Base-by-base conservation (phyloP, 176 grass and related monocot species). In the Aegilops sharonensis region DNA sequence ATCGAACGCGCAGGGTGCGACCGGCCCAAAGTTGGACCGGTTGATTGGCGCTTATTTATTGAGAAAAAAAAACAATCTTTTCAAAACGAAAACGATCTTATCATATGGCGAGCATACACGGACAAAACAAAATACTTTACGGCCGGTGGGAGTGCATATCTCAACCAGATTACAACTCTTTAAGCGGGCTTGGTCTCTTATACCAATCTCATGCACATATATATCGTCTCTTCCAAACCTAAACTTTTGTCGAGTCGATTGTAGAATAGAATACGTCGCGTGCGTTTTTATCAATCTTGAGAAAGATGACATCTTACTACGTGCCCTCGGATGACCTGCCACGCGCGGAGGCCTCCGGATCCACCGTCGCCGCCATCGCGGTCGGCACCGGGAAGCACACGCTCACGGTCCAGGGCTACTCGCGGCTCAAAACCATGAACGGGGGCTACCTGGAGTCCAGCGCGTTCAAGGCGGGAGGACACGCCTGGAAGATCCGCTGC, bases 391-490 rank as follows among this genome's bases (percentile, higher is more conserved):
- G 78, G 63, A 13, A 32, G 59, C 78, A 32, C 62, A 21, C 66
- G 78, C 43, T 82, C 18, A 54, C 34, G 43, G 27, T 82, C 43
- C 42, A 69, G 11, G 79, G 79, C 27, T 82, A 36, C 79, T 35
- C 43, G 42, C 43, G 47, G 10, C 79, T 82, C 11, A 68, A 82
- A 3, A 30, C 4, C 8, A 35, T n/a, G 18, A 67, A 32, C 43
- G 29, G 79, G 11, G n/a, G 3, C 18, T 68, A 8, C 79, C 11
- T 69, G 42, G 5, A 4, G 15, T 81, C 79, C 25, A 10, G 23
- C 42, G 29, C 2, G 18, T 82, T 81, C 79, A 6, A 17, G 37
- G 62, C 14, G 6, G 78, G 23, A 30, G 62, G 78, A 15, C 39
- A 82, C 64, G 5, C 64, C 9, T 82, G 79, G 64, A 30, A 5